Evolutionary conservation across 2,329 filamentous ascomycete genomes (phyloP).

Genomic region (Xylaria multiplex): DNA sequence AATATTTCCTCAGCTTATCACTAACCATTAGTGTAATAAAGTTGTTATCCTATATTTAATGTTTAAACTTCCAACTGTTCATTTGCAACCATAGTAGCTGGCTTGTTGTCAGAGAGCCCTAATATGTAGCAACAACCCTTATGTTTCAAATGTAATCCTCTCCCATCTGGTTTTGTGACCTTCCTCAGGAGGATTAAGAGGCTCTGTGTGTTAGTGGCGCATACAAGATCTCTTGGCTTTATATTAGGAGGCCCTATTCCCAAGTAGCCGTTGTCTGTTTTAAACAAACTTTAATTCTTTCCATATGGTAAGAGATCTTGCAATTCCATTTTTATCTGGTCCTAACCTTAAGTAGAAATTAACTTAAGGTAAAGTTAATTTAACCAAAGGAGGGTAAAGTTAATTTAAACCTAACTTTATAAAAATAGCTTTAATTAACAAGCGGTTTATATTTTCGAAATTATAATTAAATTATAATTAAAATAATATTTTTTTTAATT

Average conservation of each 20-base stretch:
- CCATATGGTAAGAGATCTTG: too few species aligned
- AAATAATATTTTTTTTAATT: too few species aligned
- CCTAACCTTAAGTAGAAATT: too few species aligned
- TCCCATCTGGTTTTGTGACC: neutral
- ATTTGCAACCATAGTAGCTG: neutral
- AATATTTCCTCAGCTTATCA: too few species aligned
- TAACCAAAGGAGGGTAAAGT: too few species aligned
- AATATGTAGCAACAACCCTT: neutral
- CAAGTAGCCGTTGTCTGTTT: neutral
- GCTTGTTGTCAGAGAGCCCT: neutral
- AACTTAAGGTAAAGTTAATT: too few species aligned
- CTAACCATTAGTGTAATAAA: too few species aligned
- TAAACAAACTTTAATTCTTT: neutral
- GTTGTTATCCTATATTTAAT: neutral
- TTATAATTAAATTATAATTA: too few species aligned
- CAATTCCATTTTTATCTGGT: too few species aligned
- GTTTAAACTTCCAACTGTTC: neutral
- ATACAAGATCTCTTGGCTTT: neutral
- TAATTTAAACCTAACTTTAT: too few species aligned
- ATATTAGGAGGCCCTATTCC: constrained; percentile 3
- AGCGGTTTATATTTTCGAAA: too few species aligned
- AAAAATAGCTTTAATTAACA: too few species aligned
- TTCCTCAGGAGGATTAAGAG: neutral
- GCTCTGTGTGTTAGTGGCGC: neutral
- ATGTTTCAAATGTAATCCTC: neutral